phyloP scores from a whole-genome alignment of 139 green algal species.

The Edaphochlamys debaryana region DNA sequence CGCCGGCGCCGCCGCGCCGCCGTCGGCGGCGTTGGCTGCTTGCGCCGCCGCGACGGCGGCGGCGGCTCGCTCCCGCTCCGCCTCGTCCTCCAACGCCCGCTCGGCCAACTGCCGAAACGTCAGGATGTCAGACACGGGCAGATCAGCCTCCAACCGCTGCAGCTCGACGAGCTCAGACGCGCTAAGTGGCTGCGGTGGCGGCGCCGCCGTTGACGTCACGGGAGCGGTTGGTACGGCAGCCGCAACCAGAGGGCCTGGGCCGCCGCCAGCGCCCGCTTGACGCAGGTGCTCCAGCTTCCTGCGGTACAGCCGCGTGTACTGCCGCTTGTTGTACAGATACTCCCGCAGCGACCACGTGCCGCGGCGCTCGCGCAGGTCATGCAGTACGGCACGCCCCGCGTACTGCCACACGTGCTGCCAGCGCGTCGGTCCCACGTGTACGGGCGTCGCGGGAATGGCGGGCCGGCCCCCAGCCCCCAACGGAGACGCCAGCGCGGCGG shows the following conservation, averaged over 20 bases:
- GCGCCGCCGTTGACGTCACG: not conserved
- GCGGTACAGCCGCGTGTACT: conserved; percentile 33
- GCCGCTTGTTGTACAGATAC: conserved; percentile 29
- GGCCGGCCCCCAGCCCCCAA: not conserved
- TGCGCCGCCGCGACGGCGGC: not conserved
- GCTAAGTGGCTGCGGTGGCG: not conserved
- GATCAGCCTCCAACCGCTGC: conserved; percentile 50
- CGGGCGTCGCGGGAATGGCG: not conserved
- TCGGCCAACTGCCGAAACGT: conserved; percentile 60
- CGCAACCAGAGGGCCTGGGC: not conserved
- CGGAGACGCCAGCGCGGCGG: not conserved
- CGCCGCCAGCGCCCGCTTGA: not conserved
- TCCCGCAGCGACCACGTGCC: conserved; percentile 21
- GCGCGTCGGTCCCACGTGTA: not conserved
- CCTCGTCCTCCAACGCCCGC: conserved; percentile 39
- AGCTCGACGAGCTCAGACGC: conserved; percentile 44
- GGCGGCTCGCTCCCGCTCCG: not conserved
- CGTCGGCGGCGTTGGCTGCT: not conserved
- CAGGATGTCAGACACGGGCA: conserved; percentile 59
- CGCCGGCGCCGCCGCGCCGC: not conserved
- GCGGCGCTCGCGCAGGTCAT: conserved; percentile 43
- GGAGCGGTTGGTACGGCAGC: not conserved
- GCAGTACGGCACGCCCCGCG: conserved; percentile 51
- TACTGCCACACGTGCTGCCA: conserved; percentile 68
- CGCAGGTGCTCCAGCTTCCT: conserved; percentile 54